Conservation (phyloP, 805 yeast species). For the Maudiozyma barnettii region DNA sequence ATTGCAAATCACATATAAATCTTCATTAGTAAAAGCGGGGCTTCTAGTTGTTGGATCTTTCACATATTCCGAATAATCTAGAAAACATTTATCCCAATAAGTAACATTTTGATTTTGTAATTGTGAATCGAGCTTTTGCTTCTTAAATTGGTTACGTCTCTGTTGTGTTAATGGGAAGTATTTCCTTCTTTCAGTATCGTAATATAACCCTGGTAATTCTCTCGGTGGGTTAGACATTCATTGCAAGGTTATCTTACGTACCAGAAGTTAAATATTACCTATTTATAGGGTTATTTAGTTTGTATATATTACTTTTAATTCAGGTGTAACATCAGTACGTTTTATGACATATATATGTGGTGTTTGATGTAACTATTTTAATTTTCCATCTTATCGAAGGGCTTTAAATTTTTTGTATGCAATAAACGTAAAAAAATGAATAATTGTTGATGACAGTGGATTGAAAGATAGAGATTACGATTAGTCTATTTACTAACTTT, state of each 20-base stretch:
- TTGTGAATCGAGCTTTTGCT: background rate
- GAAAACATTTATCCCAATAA: background rate
- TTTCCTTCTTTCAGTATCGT: slow-evolving; percentile 17
- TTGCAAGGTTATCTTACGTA: background rate
- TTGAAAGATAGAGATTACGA: too few relatives aligned
- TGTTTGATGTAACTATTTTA: too few relatives aligned
- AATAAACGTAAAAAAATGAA: too few relatives aligned
- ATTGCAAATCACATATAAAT: background rate
- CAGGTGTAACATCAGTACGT: too few relatives aligned
- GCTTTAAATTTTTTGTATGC: too few relatives aligned
- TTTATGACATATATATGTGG: too few relatives aligned
- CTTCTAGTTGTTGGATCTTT: background rate
- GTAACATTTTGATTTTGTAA: background rate
- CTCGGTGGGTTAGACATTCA: slow-evolving; percentile 2
- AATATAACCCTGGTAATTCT: slow-evolving; percentile 25
- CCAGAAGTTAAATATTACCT: too few relatives aligned
- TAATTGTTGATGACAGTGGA: too few relatives aligned
- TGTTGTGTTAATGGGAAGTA: slow-evolving; percentile 15
- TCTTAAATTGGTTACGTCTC: slow-evolving; percentile 1
- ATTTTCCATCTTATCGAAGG: too few relatives aligned
- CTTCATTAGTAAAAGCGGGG: background rate
- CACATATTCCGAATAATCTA: background rate
- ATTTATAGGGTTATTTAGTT: too few relatives aligned
- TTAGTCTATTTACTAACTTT: too few relatives aligned
- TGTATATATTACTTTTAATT: too few relatives aligned